A percentile compares a stretch with the other conserved stretches of the same genome.
Evolutionary conservation across 108 stramenopile species (phyloP).

Genomic region (Cyclotella sp.): DNA sequence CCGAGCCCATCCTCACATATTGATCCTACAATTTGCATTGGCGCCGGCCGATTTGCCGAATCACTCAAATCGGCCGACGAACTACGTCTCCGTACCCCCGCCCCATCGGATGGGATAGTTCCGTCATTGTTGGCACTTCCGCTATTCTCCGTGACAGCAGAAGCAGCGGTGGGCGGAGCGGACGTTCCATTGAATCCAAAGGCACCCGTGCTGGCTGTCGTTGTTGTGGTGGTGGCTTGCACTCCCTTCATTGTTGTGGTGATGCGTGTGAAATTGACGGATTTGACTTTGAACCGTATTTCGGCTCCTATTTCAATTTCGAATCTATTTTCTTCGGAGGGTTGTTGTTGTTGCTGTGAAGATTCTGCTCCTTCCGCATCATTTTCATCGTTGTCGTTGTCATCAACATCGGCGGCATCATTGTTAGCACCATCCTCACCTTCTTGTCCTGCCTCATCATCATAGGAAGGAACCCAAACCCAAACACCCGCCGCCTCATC

Average conservation of each 20-base stretch:
- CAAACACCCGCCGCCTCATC: conserved; percentile 68
- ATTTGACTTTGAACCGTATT: conserved; percentile 89
- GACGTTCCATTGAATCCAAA: not conserved
- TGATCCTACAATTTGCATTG: conserved; percentile 85
- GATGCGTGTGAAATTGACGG: conserved; percentile 85
- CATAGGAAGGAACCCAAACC: conserved; percentile 81
- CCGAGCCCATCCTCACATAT: conserved; percentile 91
- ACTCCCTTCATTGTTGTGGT: conserved; percentile 87
- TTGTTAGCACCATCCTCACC: conserved; percentile 59
- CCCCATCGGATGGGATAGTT: conserved; percentile 13
- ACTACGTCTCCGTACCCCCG: conserved; percentile 70
- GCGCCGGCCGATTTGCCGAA: conserved; percentile 58
- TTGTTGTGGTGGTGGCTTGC: conserved; percentile 79
- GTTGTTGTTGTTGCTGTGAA: conserved; percentile 46
- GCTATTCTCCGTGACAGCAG: conserved; percentile 43
- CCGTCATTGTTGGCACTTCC: conserved; percentile 10
- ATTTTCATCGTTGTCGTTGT: conserved; percentile 28
- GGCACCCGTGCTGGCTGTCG: conserved; percentile 21
- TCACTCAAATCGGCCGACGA: conserved; percentile 78
- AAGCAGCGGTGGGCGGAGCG: not conserved
- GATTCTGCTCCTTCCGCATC: conserved; percentile 4
- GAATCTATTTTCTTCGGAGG: conserved; percentile 53
- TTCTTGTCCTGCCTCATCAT: conserved; percentile 37
- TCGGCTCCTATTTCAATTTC: conserved; percentile 87
- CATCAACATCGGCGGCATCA: conserved; percentile 64